Evolutionary conservation across 2,329 filamentous ascomycete species (phyloP), one percentile per base, ranked within the genome.

Genomic region (Xylariaceae sp.): DNA sequence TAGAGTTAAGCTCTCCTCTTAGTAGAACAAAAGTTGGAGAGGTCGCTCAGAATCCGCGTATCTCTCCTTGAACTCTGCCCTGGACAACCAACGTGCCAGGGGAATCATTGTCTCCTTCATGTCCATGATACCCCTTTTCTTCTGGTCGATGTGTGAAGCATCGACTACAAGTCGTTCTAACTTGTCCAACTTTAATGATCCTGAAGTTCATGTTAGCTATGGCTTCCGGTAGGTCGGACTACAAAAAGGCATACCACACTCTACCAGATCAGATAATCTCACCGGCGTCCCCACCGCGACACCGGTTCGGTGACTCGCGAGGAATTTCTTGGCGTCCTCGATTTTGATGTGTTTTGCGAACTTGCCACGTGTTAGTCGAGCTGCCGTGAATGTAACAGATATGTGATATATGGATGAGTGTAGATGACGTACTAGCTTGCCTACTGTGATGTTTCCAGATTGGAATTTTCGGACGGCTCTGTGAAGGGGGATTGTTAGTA

Each of bases 291-390:
- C 94, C 11, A 96, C 89, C 2, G 88, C 91, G 60, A 97, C 88
- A 31, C 90, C 89, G 9, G 91, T 89, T 58, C 86, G 85, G 62
- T 73, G 77, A 51, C 73, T 78, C 65, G 87, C 80, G 42, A 95
- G 82, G 67, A 88, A 88, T 56, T 86, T 79, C 50, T 91, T 83
- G 35, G 91, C 88, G 65, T 97, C 92, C 51, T 89, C 83, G 8
- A 99, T 73, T 73, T 99, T 99, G 76, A 99, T 95, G 71, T 99
- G 94, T 72, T 99, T 99, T 34, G 94, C 92, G 71, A 99, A 99
- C 68, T 83, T 51, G 19, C 3, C 34, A 7, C 3, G 6, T 29
- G 48, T 68, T 53, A 67, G 61, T 11, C 4, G 35, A 39, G 7
- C 8, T n/a, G 4, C 4, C 40, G 6, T 19, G 6, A 9, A 27